phyloP scores from a whole-genome alignment of 169 alveolate species.

The Eimeria zaria region DNA sequence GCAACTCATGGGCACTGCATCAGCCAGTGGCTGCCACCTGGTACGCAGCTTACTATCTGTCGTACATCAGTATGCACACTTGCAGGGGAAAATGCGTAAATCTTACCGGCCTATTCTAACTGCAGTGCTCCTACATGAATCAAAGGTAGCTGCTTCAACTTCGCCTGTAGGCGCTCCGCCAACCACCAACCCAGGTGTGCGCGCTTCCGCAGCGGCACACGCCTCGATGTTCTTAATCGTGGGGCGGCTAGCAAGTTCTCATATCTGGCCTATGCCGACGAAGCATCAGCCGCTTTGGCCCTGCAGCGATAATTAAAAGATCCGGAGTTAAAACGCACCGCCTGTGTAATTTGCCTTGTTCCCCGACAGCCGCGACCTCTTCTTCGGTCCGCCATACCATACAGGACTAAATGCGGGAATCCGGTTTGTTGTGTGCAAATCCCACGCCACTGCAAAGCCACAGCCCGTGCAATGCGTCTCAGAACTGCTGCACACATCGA shows the following conservation, averaged over 20 bases:
- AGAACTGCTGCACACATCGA: not conserved
- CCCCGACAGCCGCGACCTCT: not conserved
- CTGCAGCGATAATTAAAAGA: not conserved
- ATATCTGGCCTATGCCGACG: not conserved
- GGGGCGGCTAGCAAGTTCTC: not conserved
- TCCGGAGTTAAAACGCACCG: not conserved
- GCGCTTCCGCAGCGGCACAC: not conserved
- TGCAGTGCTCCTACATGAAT: not conserved
- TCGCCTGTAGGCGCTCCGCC: not conserved
- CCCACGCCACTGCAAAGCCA: not conserved
- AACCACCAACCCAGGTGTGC: not conserved
- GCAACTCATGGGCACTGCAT: not conserved
- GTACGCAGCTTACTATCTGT: not conserved
- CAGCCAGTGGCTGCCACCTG: not conserved
- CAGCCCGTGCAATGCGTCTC: not conserved
- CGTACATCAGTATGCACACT: too few species aligned
- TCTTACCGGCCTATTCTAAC: not conserved
- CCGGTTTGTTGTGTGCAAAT: not conserved
- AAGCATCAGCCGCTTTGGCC: not conserved
- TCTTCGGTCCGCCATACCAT: not conserved
- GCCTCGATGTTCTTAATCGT: too few species aligned
- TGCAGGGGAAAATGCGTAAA: not conserved
- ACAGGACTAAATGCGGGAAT: not conserved
- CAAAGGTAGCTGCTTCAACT: not conserved
- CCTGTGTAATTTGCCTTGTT: not conserved